Conservation (phyloP, 2,329 filamentous ascomycete genomes). For the Diplodia intermedia region DNA sequence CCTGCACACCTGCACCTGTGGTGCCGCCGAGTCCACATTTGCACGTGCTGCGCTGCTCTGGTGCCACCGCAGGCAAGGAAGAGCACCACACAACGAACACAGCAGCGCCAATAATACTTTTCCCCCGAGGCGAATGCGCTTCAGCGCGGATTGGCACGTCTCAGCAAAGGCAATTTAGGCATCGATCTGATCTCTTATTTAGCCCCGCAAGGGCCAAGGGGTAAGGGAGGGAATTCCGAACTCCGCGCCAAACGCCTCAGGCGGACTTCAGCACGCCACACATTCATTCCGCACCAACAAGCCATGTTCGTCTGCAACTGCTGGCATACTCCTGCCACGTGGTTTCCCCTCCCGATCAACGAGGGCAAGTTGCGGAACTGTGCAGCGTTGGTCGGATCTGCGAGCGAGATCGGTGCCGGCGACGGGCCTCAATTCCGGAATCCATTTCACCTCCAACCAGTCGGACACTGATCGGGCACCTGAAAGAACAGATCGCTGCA, state of each 20-base stretch:
- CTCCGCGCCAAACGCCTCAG: not conserved
- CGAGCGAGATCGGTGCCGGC: not conserved
- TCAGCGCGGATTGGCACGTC: constrained; percentile 2
- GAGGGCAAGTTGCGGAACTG: not conserved
- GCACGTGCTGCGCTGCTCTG: not conserved
- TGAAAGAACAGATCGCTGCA: not conserved
- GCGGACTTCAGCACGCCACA: not conserved
- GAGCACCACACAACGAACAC: not conserved
- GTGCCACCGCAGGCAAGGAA: not conserved
- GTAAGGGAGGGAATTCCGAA: constrained; percentile 27
- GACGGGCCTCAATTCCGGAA: not conserved
- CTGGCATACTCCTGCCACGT: not conserved
- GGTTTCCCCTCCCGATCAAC: not conserved
- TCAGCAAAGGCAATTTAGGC: constrained; percentile 13
- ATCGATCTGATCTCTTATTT: not conserved
- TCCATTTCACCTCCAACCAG: not conserved
- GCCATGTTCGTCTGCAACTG: too few species aligned
- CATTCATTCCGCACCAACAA: not conserved
- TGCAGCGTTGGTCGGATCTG: not conserved
- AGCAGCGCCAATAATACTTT: not conserved
- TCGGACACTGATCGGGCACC: constrained; percentile 1
- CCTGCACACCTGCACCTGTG: not conserved
- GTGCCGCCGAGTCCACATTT: not conserved
- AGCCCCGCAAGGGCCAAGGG: constrained; percentile 20
- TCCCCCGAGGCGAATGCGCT: not conserved